A percentile compares a stretch with the other conserved stretches of the same genome.
These are phyloP conservation scores for Cunninghamia lanceolata DNA, from an alignment of 75 land plant genomes.

Conservation along the genomic window DNA sequence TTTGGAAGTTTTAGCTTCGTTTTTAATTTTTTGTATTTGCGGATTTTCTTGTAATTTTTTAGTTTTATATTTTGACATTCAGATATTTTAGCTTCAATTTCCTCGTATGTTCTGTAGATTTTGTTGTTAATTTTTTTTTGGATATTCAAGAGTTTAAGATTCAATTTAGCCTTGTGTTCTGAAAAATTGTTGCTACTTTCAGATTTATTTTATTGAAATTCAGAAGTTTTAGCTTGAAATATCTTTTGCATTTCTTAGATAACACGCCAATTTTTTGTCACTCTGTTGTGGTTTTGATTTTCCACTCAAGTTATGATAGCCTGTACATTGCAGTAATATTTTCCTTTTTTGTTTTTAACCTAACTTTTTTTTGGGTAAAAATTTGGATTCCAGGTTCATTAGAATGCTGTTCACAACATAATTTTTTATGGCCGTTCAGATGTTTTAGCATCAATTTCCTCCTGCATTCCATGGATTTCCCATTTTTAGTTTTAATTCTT, in stretches of 20 bases:
- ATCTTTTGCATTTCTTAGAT: too few species aligned
- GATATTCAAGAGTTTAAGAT: background rate
- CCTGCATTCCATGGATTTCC: too few species aligned
- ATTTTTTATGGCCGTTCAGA: background rate
- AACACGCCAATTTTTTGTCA: too few species aligned
- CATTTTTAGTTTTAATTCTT: too few species aligned
- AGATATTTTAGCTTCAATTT: background rate
- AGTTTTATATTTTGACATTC: background rate
- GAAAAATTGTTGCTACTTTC: too few species aligned
- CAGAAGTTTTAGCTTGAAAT: slow-evolving; percentile 10
- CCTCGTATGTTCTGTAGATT: background rate
- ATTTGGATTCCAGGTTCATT: background rate
- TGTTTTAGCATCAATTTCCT: background rate
- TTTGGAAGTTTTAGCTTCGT: too few species aligned
- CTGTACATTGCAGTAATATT: too few species aligned
- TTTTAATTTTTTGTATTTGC: too few species aligned
- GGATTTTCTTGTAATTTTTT: background rate
- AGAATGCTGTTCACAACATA: background rate
- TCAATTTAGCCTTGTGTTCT: too few species aligned
- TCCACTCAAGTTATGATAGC: too few species aligned
- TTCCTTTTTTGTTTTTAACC: too few species aligned
- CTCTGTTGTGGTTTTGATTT: too few species aligned
- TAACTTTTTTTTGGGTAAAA: background rate
- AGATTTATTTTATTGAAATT: slow-evolving; percentile 2
- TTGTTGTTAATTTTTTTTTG: background rate